A percentile compares a stretch with the other conserved stretches of the same genome.
Conservation (phyloP, 2,329 filamentous ascomycete genomes). For the Clathrospora elynae region DNA sequence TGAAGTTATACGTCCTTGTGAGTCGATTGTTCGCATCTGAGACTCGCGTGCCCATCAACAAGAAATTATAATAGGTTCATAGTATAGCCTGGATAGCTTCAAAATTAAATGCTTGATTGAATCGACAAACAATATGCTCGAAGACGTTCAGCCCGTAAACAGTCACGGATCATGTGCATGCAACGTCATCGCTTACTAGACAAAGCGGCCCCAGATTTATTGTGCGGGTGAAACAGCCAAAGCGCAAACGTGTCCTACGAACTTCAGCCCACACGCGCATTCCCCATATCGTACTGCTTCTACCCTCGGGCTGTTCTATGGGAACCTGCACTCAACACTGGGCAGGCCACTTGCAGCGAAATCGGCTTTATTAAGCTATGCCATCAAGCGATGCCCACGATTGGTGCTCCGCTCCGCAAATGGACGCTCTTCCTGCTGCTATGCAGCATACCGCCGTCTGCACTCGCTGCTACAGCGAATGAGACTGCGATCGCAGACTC, state of each 20-base stretch:
- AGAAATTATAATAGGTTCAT: neutral
- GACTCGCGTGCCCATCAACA: neutral
- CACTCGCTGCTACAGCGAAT: conserved; percentile 41
- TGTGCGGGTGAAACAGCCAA: conserved; percentile 26
- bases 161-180: conserved; percentile 2
- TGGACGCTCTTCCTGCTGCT: conserved; percentile 44
- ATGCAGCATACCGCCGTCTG: conserved; percentile 38
- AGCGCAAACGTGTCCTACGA: conserved; percentile 21
- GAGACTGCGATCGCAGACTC: conserved; percentile 29
- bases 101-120: too few species aligned
- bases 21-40: neutral
- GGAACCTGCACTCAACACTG: conserved; percentile 15
- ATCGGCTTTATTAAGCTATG: conserved; percentile 43
- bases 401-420: conserved; percentile 47
- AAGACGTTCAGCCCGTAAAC: too few species aligned
- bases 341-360: conserved; percentile 25
- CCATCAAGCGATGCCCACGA: conserved; percentile 48
- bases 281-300: conserved; percentile 6
- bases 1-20: conserved; percentile 3
- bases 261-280: conserved; percentile 26
- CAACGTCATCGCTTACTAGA: conserved; percentile 15
- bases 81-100: conserved; percentile 2
- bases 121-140: too few species aligned
- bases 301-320: conserved; percentile 21
- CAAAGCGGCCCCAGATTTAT: conserved; percentile 11